Base-by-base conservation (phyloP, 192 early-diverging fungal species). In the Coemansia sp. region DNA sequence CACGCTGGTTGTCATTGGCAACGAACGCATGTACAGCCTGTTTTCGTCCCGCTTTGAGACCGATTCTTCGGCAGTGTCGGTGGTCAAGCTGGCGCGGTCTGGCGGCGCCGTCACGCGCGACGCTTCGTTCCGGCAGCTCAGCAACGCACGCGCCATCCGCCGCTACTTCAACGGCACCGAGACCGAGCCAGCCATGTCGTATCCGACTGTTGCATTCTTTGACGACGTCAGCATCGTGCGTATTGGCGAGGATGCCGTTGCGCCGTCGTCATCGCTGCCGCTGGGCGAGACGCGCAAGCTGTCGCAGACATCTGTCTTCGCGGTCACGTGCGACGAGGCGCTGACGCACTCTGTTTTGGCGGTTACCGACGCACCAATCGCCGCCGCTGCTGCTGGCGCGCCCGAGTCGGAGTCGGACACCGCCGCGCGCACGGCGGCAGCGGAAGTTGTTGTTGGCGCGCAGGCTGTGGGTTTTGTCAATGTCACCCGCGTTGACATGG, bases 141-240 rank as follows among this genome's bases (percentile, higher is more conserved):
- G 84, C 5, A 91, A 95, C 69, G 83, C 87, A 41, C 82, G 88
- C 37, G 88, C 86, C 59, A 93, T 99, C 8, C 86, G 88, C 8
- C 93, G 94, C 66, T 99, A 99, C 80, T 99, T 99, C 85, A 97
- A 98, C 76, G 97, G 97, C 0, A 92, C 92, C 0, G 41, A 80
- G 0, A 88, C 90, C 52, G 86, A 76, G 41, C 92, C 93, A 62
- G 73, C 93, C 9, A 88, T 87, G 10, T 95, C 97, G 15, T 98
- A 93, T 69, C 91, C 90, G 2, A 91, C 90, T 37, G 86, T 92
- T 21, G 88, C 95, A 36, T 83, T 85, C 26, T 97, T 92, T 60
- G 63, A 88, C 12, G 95, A 98, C 45, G 67, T 97, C 18, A 69
- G 74, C 32, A 87, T 98, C 18, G 83, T 92, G 71, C 87, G 89